phyloP scores from a whole-genome alignment of 805 yeast genomes.

The Priceomyces carsonii region DNA sequence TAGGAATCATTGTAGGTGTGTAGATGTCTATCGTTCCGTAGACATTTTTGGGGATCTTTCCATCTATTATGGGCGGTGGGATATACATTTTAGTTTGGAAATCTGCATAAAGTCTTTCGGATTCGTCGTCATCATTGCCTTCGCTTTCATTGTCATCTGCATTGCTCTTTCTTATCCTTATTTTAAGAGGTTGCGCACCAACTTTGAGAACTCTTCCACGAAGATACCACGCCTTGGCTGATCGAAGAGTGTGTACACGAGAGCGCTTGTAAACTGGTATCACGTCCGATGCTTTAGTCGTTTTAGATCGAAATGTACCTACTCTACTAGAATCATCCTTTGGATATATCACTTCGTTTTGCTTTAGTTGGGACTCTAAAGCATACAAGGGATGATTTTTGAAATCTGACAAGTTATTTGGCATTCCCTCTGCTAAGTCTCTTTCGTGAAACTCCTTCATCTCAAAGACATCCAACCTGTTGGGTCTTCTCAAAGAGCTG shows the following conservation, averaged over 20 bases:
- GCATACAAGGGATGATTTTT: conserved; percentile 86
- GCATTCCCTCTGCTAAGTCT: conserved; percentile 81
- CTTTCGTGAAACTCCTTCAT: conserved; percentile 59
- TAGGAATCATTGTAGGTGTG: conserved; percentile 78
- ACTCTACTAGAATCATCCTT: conserved; percentile 54
- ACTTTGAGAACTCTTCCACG: conserved; percentile 72
- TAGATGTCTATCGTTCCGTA: conserved; percentile 86
- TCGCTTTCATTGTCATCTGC: conserved; percentile 12
- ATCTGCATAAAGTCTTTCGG: conserved; percentile 64
- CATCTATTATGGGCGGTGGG: conserved; percentile 68
- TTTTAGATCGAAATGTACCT: conserved; percentile 60
- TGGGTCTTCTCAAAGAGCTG: conserved; percentile 19
- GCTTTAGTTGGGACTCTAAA: conserved; percentile 69
- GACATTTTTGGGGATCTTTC: conserved; percentile 70
- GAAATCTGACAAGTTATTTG: conserved; percentile 78
- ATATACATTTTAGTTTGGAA: conserved; percentile 72
- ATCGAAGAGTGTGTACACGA: conserved; percentile 61
- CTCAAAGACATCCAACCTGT: conserved; percentile 53
- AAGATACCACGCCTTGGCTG: conserved; percentile 86
- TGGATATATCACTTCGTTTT: conserved; percentile 72
- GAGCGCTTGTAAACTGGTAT: conserved; percentile 68
- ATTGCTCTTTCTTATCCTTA: conserved; percentile 28
- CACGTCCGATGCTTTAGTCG: conserved; percentile 14
- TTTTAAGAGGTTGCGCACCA: conserved; percentile 67
- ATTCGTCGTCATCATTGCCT: conserved; percentile 56